These are phyloP conservation scores for Xylaria sp. DNA, from an alignment of 2,329 filamentous ascomycete genomes.

Conservation along the genomic window DNA sequence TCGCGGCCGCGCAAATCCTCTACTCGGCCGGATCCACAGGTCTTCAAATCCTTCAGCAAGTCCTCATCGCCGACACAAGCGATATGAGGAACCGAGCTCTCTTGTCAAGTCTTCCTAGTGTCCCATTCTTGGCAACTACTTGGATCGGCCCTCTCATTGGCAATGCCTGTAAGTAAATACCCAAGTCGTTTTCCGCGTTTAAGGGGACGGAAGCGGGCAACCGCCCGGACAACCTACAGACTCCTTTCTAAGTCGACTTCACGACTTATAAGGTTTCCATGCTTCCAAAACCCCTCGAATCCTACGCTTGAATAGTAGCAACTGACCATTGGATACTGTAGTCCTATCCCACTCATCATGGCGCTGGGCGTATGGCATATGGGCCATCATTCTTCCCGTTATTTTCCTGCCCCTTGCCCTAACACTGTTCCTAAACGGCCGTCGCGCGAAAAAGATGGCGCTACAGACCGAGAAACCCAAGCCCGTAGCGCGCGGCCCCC, in stretches of 20 bases:
- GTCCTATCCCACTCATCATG: conserved; percentile 56
- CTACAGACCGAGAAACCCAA: conserved; percentile 47
- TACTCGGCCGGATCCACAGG: conserved; percentile 65
- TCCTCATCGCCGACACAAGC: conserved; percentile 69
- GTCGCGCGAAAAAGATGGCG: conserved; percentile 55
- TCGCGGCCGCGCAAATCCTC: conserved; percentile 62
- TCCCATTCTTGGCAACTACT: conserved; percentile 65
- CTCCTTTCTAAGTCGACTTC: background rate
- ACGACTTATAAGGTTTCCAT: background rate
- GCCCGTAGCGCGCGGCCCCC: conserved; percentile 41
- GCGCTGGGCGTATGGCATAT: conserved; percentile 69
- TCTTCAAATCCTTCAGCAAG: conserved; percentile 65
- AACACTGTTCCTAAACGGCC: conserved; percentile 57
- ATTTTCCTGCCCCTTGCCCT: conserved; percentile 60
- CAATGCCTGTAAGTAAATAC: conserved; percentile 37
- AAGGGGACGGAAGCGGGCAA: no score
- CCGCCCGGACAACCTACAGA: no score
- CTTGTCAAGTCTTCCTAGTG: conserved; percentile 61
- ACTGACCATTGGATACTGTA: background rate
- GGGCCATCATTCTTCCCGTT: conserved; percentile 63
- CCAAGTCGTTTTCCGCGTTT: no score
- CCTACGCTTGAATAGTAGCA: background rate
- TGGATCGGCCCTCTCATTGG: conserved; percentile 64
- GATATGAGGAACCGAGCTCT: conserved; percentile 64
- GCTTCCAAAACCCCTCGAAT: background rate